These are phyloP conservation scores for Dimargaris cristalligena DNA, from an alignment of 192 early-diverging fungal genomes.

Conservation along the genomic window DNA sequence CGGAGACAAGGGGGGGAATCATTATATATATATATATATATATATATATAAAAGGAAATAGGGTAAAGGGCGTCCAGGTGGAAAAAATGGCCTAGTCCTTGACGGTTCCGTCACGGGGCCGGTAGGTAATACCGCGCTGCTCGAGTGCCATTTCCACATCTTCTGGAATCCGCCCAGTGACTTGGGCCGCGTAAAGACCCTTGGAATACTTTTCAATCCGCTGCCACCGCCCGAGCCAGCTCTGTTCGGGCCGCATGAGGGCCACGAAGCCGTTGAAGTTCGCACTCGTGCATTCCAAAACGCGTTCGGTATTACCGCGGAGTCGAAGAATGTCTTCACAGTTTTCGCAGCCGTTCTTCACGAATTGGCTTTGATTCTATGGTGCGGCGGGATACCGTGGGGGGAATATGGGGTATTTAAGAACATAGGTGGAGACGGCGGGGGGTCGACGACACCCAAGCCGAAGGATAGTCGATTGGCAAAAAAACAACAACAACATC, in stretches of 20 bases:
- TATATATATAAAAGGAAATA: too few relatives aligned
- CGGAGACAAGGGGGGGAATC: too few relatives aligned
- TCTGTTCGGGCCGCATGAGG: conserved; percentile 50
- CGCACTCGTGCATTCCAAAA: conserved; percentile 58
- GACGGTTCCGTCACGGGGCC: conserved; percentile 43
- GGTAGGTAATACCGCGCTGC: conserved; percentile 45
- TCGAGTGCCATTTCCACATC: conserved; percentile 56
- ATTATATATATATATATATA: too few relatives aligned
- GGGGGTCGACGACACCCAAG: too few relatives aligned
- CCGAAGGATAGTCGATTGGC: too few relatives aligned
- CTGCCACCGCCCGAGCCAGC: conserved; percentile 64
- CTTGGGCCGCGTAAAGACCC: conserved; percentile 61
- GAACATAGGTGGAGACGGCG: too few relatives aligned
- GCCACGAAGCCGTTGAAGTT: conserved; percentile 63
- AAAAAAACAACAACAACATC: too few relatives aligned
- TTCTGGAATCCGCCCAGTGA: conserved; percentile 53
- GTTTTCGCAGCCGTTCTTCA: conserved; percentile 59
- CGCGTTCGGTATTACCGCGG: conserved; percentile 39
- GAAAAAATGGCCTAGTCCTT: conserved; percentile 23
- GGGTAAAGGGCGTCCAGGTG: too few relatives aligned
- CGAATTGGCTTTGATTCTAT: conserved; percentile 56
- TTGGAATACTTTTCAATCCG: conserved; percentile 27
- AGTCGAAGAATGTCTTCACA: conserved; percentile 60
- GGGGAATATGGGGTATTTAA: too few relatives aligned
- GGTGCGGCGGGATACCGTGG: too few relatives aligned